A percentile compares a stretch with the other conserved stretches of the same genome.
Evolutionary conservation across 2,329 filamentous ascomycete genomes (phyloP).

Genomic region (Xylariaceae sp.): DNA sequence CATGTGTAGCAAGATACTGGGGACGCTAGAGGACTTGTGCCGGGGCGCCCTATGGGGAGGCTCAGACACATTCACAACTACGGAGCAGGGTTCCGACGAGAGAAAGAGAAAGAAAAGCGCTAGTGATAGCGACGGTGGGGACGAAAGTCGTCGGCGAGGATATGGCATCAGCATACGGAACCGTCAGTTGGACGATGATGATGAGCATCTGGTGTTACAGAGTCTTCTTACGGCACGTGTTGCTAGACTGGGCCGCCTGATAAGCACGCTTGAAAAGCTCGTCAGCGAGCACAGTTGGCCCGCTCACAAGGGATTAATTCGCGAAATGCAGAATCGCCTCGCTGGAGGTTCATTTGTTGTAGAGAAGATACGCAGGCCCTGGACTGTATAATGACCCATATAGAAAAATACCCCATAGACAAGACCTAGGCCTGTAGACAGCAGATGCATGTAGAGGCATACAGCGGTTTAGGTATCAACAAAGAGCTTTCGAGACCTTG

Average conservation of each 20-base stretch:
- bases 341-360: conserved; percentile 20
- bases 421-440: not conserved
- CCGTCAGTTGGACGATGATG: conserved; percentile 26
- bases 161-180: conserved; percentile 29
- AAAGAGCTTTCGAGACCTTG: no score
- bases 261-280: conserved; percentile 21
- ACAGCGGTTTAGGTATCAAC: no score
- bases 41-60: conserved; percentile 7
- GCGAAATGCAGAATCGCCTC: conserved; percentile 21
- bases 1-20: conserved; percentile 26
- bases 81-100: conserved; percentile 7
- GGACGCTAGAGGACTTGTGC: conserved; percentile 20
- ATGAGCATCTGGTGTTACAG: conserved; percentile 28
- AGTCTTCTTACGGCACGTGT: conserved; percentile 28
- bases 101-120: conserved; percentile 11
- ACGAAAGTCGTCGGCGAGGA: conserved; percentile 17
- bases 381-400: conserved; percentile 24
- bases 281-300: conserved; percentile 25
- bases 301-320: conserved; percentile 26
- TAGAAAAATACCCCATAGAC: conserved; percentile 16
- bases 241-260: conserved; percentile 22
- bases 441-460: conserved; percentile 4
- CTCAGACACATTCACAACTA: not conserved
- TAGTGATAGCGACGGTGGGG: conserved; percentile 4
- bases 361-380: conserved; percentile 17